phyloP scores from a whole-genome alignment of 768 basidiomycete species.

The Kwoniella bestiolae region DNA sequence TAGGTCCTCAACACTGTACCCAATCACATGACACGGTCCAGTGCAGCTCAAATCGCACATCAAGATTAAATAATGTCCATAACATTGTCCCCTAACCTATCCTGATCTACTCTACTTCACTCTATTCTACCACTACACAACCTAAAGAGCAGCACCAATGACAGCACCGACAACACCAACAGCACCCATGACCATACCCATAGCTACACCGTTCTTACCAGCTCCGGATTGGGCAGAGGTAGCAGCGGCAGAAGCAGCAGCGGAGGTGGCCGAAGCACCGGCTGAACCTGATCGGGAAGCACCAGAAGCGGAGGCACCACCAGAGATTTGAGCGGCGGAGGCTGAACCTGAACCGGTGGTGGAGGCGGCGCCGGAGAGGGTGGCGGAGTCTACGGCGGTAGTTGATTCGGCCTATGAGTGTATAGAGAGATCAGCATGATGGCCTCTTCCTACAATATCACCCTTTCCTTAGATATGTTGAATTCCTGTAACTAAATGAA shows the following conservation, averaged over 20 bases:
- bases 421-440: not conserved
- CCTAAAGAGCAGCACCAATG: constrained; percentile 35
- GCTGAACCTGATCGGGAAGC: constrained; percentile 40
- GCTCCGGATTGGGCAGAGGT: constrained; percentile 26
- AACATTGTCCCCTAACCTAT: not conserved
- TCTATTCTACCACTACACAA: not conserved
- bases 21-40: too few relatives aligned
- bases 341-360: constrained; percentile 29
- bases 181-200: constrained; percentile 40
- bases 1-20: too few relatives aligned
- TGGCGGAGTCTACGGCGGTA: constrained; percentile 69
- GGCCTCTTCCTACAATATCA: not conserved
- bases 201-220: constrained; percentile 28
- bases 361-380: constrained; percentile 59
- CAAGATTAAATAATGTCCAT: not conserved
- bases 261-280: constrained; percentile 23
- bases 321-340: constrained; percentile 28
- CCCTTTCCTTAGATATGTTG: too few relatives aligned
- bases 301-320: constrained; percentile 16
- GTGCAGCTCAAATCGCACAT: too few relatives aligned
- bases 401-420: constrained; percentile 59
- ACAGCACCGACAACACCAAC: constrained; percentile 45
- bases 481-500: not conserved
- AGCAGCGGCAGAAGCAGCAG: constrained; percentile 25
- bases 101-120: not conserved